Evolutionary conservation across 805 yeast species (phyloP), one percentile per base, ranked within the genome.

Genomic region (Myxozyma lipomycoides): DNA sequence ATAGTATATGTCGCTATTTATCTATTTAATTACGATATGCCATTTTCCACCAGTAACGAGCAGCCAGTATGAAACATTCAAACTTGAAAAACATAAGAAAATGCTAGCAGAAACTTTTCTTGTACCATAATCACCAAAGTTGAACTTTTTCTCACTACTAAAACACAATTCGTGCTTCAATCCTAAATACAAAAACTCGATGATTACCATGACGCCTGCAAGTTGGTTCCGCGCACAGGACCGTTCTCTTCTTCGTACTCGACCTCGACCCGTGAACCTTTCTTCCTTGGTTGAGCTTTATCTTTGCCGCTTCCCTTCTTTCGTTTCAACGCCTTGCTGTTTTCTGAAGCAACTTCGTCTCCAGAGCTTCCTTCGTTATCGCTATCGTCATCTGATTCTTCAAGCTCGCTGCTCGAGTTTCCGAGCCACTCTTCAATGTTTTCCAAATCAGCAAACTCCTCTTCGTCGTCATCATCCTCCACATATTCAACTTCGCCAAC

Each of bases 351-450:
- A 58, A 68, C 69, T 56, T 66, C 66, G 35, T 62, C 70, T 15
- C 61, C 72, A 7, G 67, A 70, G 25, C 70, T 72, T n/a, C 67
- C 73, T 40, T 61, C 66, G 26, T 55, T 61, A n/a, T 64, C 70
- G 10, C 65, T 66, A 25, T 63, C 67, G 17, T 59, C 64, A 24
- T 57, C 53, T 6, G 50, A 56, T 30, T 53, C 54, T 24, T 47
- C 58, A 19, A 52, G 42, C 40, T 47, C 54, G 22, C 47, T 60
- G 21, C 52, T 56, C 37, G 65, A 81, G 24, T 68, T 64, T 28
- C 78, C 83, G 40, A 72, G 69, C 97, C 97, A 91, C 62, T 91
- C 96, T 72, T 90, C 97, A 73, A 91, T 79, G 65, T 93, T 97
- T 23, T 88, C 96, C 61, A 87, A 71, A 60, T 88, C 89, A 17